Evolutionary conservation across 2,329 filamentous ascomycete genomes (phyloP).

Genomic region (Exophiala sideris): DNA sequence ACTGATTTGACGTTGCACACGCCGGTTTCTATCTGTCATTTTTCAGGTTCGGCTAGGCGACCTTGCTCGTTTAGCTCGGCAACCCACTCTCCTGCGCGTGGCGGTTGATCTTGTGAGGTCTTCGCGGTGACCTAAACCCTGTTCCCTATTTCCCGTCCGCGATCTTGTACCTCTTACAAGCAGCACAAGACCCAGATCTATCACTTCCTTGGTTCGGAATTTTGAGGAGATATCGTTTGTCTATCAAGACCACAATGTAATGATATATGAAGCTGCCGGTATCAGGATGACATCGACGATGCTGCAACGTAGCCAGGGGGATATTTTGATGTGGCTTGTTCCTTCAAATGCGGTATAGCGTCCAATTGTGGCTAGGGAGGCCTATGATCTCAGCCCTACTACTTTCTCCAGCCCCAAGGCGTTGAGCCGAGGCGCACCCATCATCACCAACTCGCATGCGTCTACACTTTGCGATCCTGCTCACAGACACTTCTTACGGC

Average conservation of each 20-base stretch:
- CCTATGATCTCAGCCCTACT: too few species aligned
- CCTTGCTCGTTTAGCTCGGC: slow-evolving; percentile 11
- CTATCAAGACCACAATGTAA: not conserved
- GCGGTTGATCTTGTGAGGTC: slow-evolving; percentile 17
- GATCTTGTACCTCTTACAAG: not conserved
- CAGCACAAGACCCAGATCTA: too few species aligned
- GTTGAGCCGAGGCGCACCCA: not conserved
- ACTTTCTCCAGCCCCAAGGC: too few species aligned
- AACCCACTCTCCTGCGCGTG: slow-evolving; percentile 10
- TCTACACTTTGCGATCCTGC: not conserved
- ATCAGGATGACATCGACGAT: not conserved
- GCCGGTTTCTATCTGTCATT: slow-evolving; percentile 28
- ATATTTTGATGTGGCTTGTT: slow-evolving; percentile 6
- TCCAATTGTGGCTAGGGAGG: not conserved
- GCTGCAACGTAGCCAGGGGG: not conserved
- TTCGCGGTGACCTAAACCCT: slow-evolving; percentile 8
- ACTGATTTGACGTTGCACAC: slow-evolving; percentile 29
- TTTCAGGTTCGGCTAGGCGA: slow-evolving; percentile 19
- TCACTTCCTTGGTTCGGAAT: too few species aligned
- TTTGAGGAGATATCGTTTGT: too few species aligned
- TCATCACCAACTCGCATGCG: not conserved
- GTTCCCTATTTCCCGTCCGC: not conserved
- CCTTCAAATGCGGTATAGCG: not conserved
- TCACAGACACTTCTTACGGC: not conserved
- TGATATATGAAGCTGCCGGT: not conserved